phyloP scores from a whole-genome alignment of 225 moss, liverwort and hornwort genomes.

The Ulota crispa region DNA sequence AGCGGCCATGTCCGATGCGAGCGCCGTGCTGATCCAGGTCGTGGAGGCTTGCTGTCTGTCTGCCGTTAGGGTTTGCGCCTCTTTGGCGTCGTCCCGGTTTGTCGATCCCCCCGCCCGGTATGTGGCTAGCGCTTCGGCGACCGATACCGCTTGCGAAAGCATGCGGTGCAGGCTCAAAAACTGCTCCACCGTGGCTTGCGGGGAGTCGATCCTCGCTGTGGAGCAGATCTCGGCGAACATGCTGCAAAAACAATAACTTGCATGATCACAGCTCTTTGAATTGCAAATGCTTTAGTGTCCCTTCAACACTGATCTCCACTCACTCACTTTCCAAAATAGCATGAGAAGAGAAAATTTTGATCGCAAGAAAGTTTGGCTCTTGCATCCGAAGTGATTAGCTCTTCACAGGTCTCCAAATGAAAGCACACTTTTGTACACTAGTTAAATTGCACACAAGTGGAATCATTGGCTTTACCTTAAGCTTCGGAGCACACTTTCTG shows the following conservation, averaged over 20 bases:
- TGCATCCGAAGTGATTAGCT: neutral
- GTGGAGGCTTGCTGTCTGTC: constrained; percentile 34
- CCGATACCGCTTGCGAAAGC: constrained; percentile 61
- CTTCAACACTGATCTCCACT: neutral
- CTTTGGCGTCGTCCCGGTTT: constrained; percentile 38
- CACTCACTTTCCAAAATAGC: neutral
- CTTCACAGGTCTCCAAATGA: neutral
- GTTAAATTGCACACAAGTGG: neutral
- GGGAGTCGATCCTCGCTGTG: constrained; percentile 65
- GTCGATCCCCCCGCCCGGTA: constrained; percentile 32
- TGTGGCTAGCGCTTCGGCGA: constrained; percentile 70
- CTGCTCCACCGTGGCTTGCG: constrained; percentile 81
- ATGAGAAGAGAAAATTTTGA: neutral
- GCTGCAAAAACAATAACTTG: constrained; percentile 42
- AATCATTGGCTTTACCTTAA: constrained; percentile 58
- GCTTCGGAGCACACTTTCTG: constrained; percentile 79
- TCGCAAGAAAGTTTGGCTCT: neutral
- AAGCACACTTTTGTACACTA: neutral
- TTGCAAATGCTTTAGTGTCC: neutral
- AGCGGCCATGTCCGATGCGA: constrained; percentile 42
- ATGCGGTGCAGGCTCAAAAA: constrained; percentile 74
- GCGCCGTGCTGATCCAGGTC: constrained; percentile 50
- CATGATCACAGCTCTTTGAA: neutral
- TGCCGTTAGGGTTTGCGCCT: constrained; percentile 42
- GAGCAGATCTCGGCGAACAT: constrained; percentile 87